These are phyloP conservation scores for Puccinia hordei DNA, from an alignment of 1,284 basidiomycete species.

Conservation along the genomic window DNA sequence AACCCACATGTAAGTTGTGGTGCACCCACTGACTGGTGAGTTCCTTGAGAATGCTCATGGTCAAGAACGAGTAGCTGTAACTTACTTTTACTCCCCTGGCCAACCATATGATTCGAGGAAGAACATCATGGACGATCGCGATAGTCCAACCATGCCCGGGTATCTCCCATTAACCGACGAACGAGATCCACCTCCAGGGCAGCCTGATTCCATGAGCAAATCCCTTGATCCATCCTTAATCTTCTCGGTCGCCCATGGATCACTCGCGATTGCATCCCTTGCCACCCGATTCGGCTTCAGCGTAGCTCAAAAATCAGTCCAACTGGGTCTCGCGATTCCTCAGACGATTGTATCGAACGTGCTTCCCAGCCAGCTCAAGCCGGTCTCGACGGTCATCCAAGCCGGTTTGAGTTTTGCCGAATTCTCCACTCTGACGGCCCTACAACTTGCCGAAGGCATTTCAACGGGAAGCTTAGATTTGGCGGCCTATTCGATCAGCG, in stretches of 20 bases:
- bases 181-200: not conserved
- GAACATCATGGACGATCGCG: conserved; percentile 5
- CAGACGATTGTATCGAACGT: conserved; percentile 19
- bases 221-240: not conserved
- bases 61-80: not conserved
- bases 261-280: conserved; percentile 5
- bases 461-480: conserved; percentile 22
- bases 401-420: conserved; percentile 29
- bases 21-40: too few species aligned
- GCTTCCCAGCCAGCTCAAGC: not conserved
- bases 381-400: conserved; percentile 20
- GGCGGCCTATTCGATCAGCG: conserved; percentile 10
- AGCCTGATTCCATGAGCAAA: not conserved
- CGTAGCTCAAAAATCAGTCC: conserved; percentile 27
- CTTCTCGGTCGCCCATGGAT: conserved; percentile 7
- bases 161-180: not conserved
- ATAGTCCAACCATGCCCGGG: conserved; percentile 5
- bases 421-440: conserved; percentile 6
- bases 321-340: conserved; percentile 22
- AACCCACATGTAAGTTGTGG: too few species aligned
- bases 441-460: conserved; percentile 8
- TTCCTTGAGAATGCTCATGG: not conserved
- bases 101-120: not conserved
- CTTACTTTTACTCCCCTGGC: not conserved
- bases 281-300: conserved; percentile 24